A percentile compares a stretch with the other conserved stretches of the same genome.
Conservation (phyloP, 192 early-diverging fungal species). For the Bifiguratus adelaidae region DNA sequence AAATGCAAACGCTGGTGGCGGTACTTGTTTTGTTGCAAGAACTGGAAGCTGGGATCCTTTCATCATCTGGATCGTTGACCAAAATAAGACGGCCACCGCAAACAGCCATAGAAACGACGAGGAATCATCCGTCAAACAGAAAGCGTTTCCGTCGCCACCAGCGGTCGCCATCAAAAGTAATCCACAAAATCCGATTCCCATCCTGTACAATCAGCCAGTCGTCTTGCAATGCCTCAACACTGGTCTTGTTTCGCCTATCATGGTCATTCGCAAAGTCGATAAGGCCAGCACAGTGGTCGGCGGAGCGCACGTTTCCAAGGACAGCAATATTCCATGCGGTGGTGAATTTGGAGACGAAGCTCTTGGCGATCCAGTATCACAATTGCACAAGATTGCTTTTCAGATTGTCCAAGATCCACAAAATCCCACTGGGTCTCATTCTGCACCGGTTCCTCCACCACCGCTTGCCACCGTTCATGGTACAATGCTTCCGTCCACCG, state of each 20-base stretch:
- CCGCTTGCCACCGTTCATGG: constrained; percentile 3
- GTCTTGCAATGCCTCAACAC: constrained; percentile 84
- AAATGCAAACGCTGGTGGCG: constrained; percentile 10
- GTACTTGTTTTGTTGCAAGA: constrained; percentile 65
- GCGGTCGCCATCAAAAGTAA: constrained; percentile 60
- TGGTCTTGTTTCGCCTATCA: constrained; percentile 67
- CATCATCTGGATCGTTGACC: constrained; percentile 74
- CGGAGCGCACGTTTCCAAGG: constrained; percentile 28
- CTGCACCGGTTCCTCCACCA: constrained; percentile 1
- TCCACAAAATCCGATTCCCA: constrained; percentile 47
- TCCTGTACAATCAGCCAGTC: constrained; percentile 80
- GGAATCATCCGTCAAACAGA: constrained; percentile 30
- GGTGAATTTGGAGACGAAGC: constrained; percentile 37
- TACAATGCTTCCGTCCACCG: constrained; percentile 21
- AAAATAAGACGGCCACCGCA: constrained; percentile 36
- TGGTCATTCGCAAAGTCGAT: constrained; percentile 81
- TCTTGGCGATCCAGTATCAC: constrained; percentile 76
- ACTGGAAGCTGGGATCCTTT: constrained; percentile 82
- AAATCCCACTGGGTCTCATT: not conserved
- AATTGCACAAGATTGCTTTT: constrained; percentile 86
- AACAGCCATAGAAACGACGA: constrained; percentile 23
- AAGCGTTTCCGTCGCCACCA: constrained; percentile 66
- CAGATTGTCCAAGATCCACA: constrained; percentile 51
- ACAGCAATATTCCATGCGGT: constrained; percentile 4
- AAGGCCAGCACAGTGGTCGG: constrained; percentile 70